Evolutionary conservation across 371 early-diverging fungal genomes (phyloP), one percentile per base, ranked within the genome.

Genomic region (Mortierella sp.): DNA sequence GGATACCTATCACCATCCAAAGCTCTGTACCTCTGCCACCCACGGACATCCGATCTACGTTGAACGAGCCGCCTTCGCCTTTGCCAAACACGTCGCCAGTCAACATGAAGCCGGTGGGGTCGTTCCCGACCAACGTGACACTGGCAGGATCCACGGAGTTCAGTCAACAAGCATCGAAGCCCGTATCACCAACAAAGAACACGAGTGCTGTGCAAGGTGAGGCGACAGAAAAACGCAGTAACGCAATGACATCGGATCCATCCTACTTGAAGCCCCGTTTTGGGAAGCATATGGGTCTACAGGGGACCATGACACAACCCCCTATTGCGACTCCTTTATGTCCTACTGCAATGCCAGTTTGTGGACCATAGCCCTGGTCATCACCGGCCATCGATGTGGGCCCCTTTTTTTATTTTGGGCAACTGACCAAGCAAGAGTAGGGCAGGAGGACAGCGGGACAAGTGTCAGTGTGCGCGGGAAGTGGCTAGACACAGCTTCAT

Each of bases 391-490:
- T 41, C 60, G 24, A 29, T 48, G 55, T 21, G 50, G 13, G 25
- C 34, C 39, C 60, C 67, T 60, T 49, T 60, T 67, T 55, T 60
- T 54, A 24, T 57, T 62, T 47, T 46, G 67, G 51, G 54, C 67
- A 67, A 67, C 67, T 67, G 67, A 67, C 67, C 34, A 34, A 34
- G 10, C 7, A 34, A 34, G 34, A 34, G 34, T 34, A 10, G 4
- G 34, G 34, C 34, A 34, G 34, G 34, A 4, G 34, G 34, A 34
- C 34, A 34, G 10, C 10, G 34, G 34, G 48, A 48, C n/a, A 48
- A 24, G 48, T 25, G 37, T 22, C 10, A 34, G 34, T 10, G 34
- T 7, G 4, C 34, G 34, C 34, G 4, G 34, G 34, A 4, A 34
- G 34, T 34, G 34, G 34, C 34, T n/a, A n/a, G n/a, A n/a, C n/a